Percentiles rank a stretch among this genome's conserved stretches.
Evolutionary conservation across 2,329 filamentous ascomycete species (phyloP).

Genomic region (Talaromyces islandicus): DNA sequence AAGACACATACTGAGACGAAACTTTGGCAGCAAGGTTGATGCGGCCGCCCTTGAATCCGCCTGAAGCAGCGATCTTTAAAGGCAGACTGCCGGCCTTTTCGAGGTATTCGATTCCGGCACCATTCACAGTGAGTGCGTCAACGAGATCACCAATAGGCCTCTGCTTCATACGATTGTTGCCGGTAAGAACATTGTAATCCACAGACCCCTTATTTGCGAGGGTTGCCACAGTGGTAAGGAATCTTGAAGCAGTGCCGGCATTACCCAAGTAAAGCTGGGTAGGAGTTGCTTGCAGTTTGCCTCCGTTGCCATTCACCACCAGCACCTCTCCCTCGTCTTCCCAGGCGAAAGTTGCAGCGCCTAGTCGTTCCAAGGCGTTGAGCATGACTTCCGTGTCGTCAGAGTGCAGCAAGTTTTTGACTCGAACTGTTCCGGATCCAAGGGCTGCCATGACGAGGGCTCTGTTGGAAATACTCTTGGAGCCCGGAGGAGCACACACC

Average conservation of each 20-base stretch:
- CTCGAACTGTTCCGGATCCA: slow-evolving; percentile 74
- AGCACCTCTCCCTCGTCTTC: slow-evolving; percentile 90
- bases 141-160: slow-evolving; percentile 90
- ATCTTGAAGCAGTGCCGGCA: slow-evolving; percentile 90
- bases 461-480: slow-evolving; percentile 95
- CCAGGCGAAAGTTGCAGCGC: slow-evolving; percentile 86
- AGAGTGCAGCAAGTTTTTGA: slow-evolving; percentile 89
- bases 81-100: slow-evolving; percentile 80
- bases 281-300: slow-evolving; percentile 67
- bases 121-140: slow-evolving; percentile 80
- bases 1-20: slow-evolving; percentile 98
- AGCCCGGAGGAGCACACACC: slow-evolving; percentile 82
- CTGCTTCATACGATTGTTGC: slow-evolving; percentile 93
- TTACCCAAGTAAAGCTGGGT: slow-evolving; percentile 88
- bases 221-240: slow-evolving; percentile 85
- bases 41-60: slow-evolving; percentile 75
- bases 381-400: slow-evolving; percentile 98
- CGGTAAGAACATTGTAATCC: slow-evolving; percentile 73
- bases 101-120: slow-evolving; percentile 79
- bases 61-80: slow-evolving; percentile 72
- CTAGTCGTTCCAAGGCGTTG: slow-evolving; percentile 76
- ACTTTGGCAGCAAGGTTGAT: slow-evolving; percentile 93
- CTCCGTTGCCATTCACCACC: slow-evolving; percentile 85
- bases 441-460: slow-evolving; percentile 91
- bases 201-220: slow-evolving; percentile 63